Evolutionary conservation across 805 yeast species (phyloP).

Genomic region (Yueomyces sinensis): DNA sequence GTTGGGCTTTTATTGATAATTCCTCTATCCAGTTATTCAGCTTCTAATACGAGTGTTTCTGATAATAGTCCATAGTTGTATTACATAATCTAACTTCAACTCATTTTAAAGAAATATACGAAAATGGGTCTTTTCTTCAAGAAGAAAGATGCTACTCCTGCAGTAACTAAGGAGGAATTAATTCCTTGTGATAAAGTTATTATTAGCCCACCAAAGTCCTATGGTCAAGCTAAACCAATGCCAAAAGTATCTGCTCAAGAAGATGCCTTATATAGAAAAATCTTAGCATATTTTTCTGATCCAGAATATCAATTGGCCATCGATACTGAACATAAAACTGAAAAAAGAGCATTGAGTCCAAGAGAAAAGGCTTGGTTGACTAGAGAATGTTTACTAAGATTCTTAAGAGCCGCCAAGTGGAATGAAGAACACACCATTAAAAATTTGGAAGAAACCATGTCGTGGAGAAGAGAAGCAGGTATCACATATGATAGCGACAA

Average conservation of each 20-base stretch:
- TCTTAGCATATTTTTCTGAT: conserved; percentile 12
- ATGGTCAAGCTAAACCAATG: conserved; percentile 8
- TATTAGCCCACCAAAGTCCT: conserved; percentile 12
- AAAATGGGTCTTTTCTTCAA: conserved; percentile 20
- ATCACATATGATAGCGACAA: conserved; percentile 21
- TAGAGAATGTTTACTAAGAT: conserved; percentile 39
- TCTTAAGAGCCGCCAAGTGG: conserved; percentile 42
- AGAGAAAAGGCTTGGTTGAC: conserved; percentile 28
- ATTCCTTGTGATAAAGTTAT: conserved; percentile 13
- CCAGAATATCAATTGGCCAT: conserved; percentile 10
- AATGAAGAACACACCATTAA: conserved; percentile 30
- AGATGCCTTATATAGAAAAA: conserved; percentile 6
- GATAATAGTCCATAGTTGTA: too few relatives aligned
- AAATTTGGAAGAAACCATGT: conserved; percentile 33
- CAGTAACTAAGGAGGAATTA: conserved; percentile 7
- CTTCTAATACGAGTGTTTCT: too few relatives aligned
- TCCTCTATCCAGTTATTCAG: too few relatives aligned
- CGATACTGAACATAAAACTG: conserved; percentile 27
- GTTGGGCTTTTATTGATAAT: too few relatives aligned
- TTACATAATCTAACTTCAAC: too few relatives aligned
- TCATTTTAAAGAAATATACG: too few relatives aligned
- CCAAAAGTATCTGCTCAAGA: conserved; percentile 11
- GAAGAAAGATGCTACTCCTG: conserved; percentile 4
- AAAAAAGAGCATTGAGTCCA: conserved; percentile 23
- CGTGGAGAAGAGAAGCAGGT: conserved; percentile 46